These are phyloP conservation scores for Adansonia gregorii DNA, from an alignment of 441 rosid species.

Conservation along the genomic window DNA sequence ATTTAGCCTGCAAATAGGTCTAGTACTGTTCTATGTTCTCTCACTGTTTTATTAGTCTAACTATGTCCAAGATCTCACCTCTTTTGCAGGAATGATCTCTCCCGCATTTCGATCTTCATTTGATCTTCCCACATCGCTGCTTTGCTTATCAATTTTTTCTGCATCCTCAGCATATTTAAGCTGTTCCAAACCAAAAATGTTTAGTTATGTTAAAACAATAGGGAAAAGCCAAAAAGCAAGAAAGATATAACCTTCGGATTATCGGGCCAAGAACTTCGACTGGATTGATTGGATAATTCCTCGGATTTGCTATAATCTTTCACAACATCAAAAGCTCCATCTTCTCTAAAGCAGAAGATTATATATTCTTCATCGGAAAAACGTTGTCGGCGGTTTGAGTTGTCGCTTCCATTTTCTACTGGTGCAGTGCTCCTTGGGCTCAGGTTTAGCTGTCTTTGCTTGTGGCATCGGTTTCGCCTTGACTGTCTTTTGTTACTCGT, in stretches of 20 bases:
- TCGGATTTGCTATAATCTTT: constrained; percentile 48
- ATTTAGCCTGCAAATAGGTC: too few species aligned
- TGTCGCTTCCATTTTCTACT: constrained; percentile 34
- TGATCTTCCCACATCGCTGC: constrained; percentile 19
- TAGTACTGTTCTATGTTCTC: neutral
- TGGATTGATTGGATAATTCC: constrained; percentile 8
- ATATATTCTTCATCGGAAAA: constrained; percentile 68
- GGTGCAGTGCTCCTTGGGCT: constrained; percentile 32
- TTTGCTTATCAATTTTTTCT: constrained; percentile 11
- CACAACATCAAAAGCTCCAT: constrained; percentile 66
- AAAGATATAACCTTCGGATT: constrained; percentile 45
- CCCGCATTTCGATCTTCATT: constrained; percentile 19
- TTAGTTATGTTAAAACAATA: neutral
- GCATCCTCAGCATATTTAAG: constrained; percentile 36
- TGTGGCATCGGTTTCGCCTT: constrained; percentile 18
- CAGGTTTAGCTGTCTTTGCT: constrained; percentile 4
- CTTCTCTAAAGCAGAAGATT: constrained; percentile 66
- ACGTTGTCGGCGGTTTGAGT: constrained; percentile 39
- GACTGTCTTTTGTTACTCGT: constrained; percentile 33
- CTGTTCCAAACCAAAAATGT: constrained; percentile 31
- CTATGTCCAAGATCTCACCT: constrained; percentile 18
- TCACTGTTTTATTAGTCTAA: neutral
- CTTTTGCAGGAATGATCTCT: constrained; percentile 19
- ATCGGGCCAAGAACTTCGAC: constrained; percentile 33
- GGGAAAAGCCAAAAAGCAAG: too few species aligned